Evolutionary conservation across 2,329 filamentous ascomycete species (phyloP).

Genomic region (Lachnellula subtilissima): DNA sequence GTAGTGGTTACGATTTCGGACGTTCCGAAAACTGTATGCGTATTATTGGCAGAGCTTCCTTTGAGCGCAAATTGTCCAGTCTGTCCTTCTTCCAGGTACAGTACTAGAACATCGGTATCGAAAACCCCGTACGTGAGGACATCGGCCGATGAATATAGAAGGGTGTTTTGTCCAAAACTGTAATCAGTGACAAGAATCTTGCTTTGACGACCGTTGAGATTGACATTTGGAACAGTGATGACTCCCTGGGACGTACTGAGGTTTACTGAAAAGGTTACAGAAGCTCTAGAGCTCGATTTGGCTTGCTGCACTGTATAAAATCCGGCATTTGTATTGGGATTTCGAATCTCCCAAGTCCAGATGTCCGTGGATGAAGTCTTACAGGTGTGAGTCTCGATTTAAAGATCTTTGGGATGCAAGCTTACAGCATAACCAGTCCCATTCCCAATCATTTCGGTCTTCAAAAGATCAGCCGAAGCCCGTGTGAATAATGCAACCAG

Average conservation of each 20-base stretch:
- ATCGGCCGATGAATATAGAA: constrained; percentile 49
- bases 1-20: constrained; percentile 32
- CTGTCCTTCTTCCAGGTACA: constrained; percentile 47
- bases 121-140: constrained; percentile 45
- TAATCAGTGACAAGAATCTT: constrained; percentile 53
- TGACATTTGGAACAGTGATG: constrained; percentile 41
- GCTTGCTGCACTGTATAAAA: constrained; percentile 48
- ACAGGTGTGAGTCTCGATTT: constrained; percentile 7
- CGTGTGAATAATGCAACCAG: constrained; percentile 50
- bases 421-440: constrained; percentile 43
- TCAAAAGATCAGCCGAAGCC: constrained; percentile 45
- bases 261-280: constrained; percentile 42
- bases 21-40: constrained; percentile 38
- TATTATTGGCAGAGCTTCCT: constrained; percentile 30
- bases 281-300: constrained; percentile 39
- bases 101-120: constrained; percentile 41
- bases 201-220: constrained; percentile 47
- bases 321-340: constrained; percentile 44
- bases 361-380: constrained; percentile 35
- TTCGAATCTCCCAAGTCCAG: constrained; percentile 49
- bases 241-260: constrained; percentile 44
- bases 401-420: not conserved
- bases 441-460: constrained; percentile 51
- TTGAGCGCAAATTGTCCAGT: constrained; percentile 47
- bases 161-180: constrained; percentile 39